Percentiles rank a stretch among this genome's conserved stretches.
Conservation (phyloP, 1,284 basidiomycete genomes). For the Ceratobasidium sp. region DNA sequence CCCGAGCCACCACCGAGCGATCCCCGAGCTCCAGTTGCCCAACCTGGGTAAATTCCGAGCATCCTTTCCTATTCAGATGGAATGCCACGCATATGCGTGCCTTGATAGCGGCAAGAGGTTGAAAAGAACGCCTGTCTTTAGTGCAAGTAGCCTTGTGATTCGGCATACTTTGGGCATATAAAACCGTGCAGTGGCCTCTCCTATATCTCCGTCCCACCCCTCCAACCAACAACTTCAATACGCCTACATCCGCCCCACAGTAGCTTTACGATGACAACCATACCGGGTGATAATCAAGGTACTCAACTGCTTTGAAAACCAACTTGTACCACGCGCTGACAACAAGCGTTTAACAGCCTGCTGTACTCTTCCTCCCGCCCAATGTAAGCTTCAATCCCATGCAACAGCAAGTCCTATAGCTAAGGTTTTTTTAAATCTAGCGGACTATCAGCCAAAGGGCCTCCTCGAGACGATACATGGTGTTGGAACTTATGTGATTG, state of each 20-base stretch:
- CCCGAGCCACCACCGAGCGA: too few relatives aligned
- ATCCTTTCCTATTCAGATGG: too few relatives aligned
- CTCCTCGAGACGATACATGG: conserved; percentile 9
- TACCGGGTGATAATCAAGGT: conserved; percentile 34
- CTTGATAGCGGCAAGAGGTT: too few relatives aligned
- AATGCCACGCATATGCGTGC: too few relatives aligned
- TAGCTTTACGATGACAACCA: conserved; percentile 6
- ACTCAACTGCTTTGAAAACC: not conserved
- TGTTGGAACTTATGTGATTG: conserved; percentile 21
- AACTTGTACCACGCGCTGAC: too few relatives aligned
- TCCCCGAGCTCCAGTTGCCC: too few relatives aligned
- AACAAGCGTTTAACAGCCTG: not conserved
- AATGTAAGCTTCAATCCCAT: not conserved
- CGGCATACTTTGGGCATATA: too few relatives aligned
- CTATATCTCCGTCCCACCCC: too few relatives aligned
- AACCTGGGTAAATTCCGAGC: too few relatives aligned
- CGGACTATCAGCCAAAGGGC: conserved; percentile 21
- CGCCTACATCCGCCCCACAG: not conserved
- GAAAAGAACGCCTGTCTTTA: too few relatives aligned
- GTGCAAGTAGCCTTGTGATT: too few relatives aligned
- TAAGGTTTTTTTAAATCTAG: not conserved
- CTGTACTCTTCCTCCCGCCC: conserved; percentile 27
- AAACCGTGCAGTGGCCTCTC: too few relatives aligned
- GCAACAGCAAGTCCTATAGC: not conserved
- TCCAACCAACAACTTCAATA: not conserved